These are phyloP conservation scores for Capsella bursapastoris DNA, from an alignment of 345 rosid genomes.

Conservation along the genomic window DNA sequence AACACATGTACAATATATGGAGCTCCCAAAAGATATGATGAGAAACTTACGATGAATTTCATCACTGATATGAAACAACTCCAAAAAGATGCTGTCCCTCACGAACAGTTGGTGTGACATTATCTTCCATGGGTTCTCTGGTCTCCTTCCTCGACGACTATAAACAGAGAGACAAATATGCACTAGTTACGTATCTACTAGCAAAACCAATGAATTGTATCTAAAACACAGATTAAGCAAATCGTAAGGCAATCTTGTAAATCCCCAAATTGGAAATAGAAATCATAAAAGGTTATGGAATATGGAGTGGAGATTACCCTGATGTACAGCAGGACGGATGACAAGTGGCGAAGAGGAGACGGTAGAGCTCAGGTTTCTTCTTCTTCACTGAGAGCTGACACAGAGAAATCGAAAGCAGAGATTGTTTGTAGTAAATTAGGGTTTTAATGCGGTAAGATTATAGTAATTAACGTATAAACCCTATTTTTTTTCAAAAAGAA, in stretches of 20 bases:
- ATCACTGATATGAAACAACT: conserved; percentile 70
- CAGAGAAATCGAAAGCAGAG: not conserved
- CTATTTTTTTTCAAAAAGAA: too few species aligned
- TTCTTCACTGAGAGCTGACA: conserved; percentile 15
- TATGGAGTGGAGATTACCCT: conserved; percentile 20
- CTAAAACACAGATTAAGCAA: too few species aligned
- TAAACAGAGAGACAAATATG: not conserved
- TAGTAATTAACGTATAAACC: conserved; percentile 30
- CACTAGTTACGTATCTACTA: too few species aligned
- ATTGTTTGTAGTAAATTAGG: not conserved
- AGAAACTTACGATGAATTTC: conserved; percentile 61
- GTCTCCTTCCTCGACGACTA: conserved; percentile 75
- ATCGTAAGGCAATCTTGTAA: too few species aligned
- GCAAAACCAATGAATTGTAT: too few species aligned
- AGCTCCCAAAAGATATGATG: not conserved
- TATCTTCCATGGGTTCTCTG: conserved; percentile 82
- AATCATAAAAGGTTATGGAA: too few species aligned
- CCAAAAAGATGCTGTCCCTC: conserved; percentile 83
- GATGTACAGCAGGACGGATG: not conserved
- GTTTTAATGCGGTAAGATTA: not conserved
- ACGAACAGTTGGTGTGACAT: conserved; percentile 67
- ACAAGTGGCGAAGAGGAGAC: not conserved
- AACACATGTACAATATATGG: not conserved
- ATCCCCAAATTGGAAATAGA: too few species aligned
- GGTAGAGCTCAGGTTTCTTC: conserved; percentile 15